Conservation (phyloP, 1,284 basidiomycete species). For the Mycena citricolor region DNA sequence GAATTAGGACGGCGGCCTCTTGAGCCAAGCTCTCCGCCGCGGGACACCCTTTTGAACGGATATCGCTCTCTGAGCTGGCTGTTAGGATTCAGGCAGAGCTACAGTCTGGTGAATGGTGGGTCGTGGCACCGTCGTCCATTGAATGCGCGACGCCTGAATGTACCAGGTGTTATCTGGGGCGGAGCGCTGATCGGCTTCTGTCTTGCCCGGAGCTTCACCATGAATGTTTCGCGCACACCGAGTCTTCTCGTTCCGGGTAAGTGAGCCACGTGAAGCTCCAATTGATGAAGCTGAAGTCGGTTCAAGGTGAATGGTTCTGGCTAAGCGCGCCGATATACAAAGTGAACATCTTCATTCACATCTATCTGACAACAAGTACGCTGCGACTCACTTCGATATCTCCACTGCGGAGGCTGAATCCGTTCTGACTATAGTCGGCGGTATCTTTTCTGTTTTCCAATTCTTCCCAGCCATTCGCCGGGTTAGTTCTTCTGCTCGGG, state of each 20-base stretch:
- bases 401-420: background rate
- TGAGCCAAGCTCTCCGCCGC: no score
- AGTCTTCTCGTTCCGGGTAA: constrained; percentile 23
- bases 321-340: constrained; percentile 25
- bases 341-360: constrained; percentile 28
- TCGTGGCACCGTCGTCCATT: no score
- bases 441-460: constrained; percentile 26
- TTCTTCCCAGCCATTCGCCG: constrained; percentile 30
- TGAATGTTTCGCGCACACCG: constrained; percentile 21
- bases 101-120: constrained; percentile 27
- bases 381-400: background rate
- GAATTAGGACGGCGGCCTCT: no score
- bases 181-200: constrained; percentile 30
- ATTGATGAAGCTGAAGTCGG: background rate
- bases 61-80: constrained; percentile 29
- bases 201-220: constrained; percentile 25
- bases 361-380: constrained; percentile 29
- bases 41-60: no score
- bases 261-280: no score
- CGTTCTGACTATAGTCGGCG: constrained; percentile 29
- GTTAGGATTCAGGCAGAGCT: constrained; percentile 28
- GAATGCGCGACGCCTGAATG: no score
- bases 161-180: constrained; percentile 30
- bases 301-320: constrained; percentile 30
- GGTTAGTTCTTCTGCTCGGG: constrained; percentile 15